Conservation (phyloP, 768 basidiomycete genomes). For the Boletus coccyginus region DNA sequence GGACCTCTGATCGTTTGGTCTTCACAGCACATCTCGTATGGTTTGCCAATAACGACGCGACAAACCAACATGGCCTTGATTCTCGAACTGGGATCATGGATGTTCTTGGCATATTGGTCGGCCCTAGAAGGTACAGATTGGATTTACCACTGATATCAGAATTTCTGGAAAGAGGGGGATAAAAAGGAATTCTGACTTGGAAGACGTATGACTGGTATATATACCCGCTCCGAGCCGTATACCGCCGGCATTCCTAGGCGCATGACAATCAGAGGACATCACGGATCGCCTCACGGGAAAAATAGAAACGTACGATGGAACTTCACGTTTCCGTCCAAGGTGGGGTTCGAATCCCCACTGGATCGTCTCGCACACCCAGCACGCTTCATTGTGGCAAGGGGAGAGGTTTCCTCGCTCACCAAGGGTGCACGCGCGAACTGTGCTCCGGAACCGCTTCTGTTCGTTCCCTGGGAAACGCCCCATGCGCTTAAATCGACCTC, state of each 20-base stretch:
- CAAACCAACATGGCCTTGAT: constrained; percentile 23
- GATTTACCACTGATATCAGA: background rate
- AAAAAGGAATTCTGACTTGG: constrained; percentile 16
- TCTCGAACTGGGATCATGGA: constrained; percentile 3
- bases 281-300: background rate
- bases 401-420: constrained; percentile 20
- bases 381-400: constrained; percentile 10
- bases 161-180: background rate
- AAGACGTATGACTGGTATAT: constrained; percentile 21
- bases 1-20: constrained; percentile 11
- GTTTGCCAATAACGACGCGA: constrained; percentile 20
- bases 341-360: constrained; percentile 20
- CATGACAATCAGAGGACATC: constrained; percentile 3
- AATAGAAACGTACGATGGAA: constrained; percentile 13
- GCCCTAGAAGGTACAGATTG: constrained; percentile 16
- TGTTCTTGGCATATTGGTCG: constrained; percentile 14
- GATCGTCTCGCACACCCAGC: constrained; percentile 23
- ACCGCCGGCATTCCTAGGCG: constrained; percentile 10
- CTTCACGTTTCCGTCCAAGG: constrained; percentile 14
- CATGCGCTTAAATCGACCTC: background rate
- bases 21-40: constrained; percentile 5
- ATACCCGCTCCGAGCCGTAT: constrained; percentile 27
- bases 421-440: constrained; percentile 20
- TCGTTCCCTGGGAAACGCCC: constrained; percentile 17
- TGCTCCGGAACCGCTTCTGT: constrained; percentile 23